Conservation (phyloP, 2,329 filamentous ascomycete genomes). For the Trichoderma sp. region DNA sequence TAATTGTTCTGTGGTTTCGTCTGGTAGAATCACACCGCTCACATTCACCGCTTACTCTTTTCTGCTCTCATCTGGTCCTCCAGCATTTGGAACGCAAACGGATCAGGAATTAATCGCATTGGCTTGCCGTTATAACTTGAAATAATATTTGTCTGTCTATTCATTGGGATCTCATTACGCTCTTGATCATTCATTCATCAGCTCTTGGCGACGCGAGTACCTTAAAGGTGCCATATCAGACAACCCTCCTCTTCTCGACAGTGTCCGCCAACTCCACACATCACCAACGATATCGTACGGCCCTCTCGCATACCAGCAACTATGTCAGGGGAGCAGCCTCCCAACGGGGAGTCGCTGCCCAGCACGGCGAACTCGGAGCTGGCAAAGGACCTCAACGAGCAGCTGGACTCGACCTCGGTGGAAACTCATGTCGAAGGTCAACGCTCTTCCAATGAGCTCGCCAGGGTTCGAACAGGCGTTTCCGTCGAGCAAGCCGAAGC, state of each 20-base stretch:
- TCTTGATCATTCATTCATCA: background rate
- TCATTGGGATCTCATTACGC: background rate
- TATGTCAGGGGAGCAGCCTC: slow-evolving; percentile 23
- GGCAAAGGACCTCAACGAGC: slow-evolving; percentile 14
- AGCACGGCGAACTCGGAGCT: slow-evolving; percentile 8
- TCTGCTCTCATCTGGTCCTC: background rate
- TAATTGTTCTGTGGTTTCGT: background rate
- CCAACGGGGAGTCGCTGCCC: slow-evolving; percentile 10
- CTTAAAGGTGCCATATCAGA: slow-evolving; percentile 9
- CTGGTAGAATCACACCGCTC: slow-evolving; percentile 23
- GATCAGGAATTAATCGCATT: slow-evolving; percentile 6
- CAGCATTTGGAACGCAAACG: background rate
- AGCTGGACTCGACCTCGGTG: slow-evolving; percentile 38
- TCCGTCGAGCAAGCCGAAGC: slow-evolving; percentile 68
- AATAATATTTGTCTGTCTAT: background rate
- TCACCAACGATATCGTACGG: background rate
- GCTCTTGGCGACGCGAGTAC: slow-evolving; percentile 5
- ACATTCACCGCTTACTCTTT: slow-evolving; percentile 21
- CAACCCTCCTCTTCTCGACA: background rate
- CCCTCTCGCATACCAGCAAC: background rate
- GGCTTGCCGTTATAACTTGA: background rate
- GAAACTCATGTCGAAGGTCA: slow-evolving; percentile 32
- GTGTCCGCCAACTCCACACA: background rate
- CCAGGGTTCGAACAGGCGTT: slow-evolving; percentile 48
- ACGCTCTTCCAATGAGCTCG: slow-evolving; percentile 30